These are phyloP conservation scores for Plectranthus barbatus DNA, from an alignment of 257 asterid species.

Conservation along the genomic window DNA sequence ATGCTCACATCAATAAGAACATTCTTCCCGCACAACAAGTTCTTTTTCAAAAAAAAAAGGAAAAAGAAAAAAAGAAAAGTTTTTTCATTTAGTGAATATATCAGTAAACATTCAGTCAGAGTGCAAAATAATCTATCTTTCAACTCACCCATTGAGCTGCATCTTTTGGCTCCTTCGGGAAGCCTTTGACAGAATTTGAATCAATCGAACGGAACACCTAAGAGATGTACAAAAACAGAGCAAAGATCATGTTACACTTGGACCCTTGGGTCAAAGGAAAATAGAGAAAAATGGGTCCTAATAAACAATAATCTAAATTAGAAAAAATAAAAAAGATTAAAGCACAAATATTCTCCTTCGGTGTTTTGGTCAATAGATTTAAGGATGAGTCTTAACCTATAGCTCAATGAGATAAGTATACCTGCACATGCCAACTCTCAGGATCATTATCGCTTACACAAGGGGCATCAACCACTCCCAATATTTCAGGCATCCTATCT, in stretches of 20 bases:
- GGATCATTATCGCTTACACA: constrained; percentile 57
- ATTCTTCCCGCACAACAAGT: constrained; percentile 90
- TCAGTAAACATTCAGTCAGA: neutral
- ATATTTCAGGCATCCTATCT: constrained; percentile 84
- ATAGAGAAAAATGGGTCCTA: neutral
- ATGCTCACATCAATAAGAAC: constrained; percentile 95
- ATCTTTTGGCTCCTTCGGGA: constrained; percentile 91
- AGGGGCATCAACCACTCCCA: constrained; percentile 68
- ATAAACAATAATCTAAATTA: neutral
- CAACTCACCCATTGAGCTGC: constrained; percentile 59
- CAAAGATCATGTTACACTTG: neutral
- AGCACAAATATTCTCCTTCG: neutral
- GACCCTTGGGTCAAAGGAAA: neutral
- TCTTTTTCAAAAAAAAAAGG: constrained; percentile 45
- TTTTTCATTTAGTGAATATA: constrained; percentile 1
- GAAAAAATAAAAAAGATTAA: neutral
- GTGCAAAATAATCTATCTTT: constrained; percentile 4
- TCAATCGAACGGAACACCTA: constrained; percentile 96
- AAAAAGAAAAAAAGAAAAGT: neutral
- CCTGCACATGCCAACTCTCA: constrained; percentile 96
- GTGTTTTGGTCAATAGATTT: neutral
- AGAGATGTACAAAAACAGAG: neutral
- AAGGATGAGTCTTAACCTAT: neutral
- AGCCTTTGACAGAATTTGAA: constrained; percentile 89
- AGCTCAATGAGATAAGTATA: constrained; percentile 12